Percentiles rank a stretch among this genome's conserved stretches.
Conservation (phyloP, 2,329 filamentous ascomycete genomes). For the Aspergillus pseudotamarii region DNA sequence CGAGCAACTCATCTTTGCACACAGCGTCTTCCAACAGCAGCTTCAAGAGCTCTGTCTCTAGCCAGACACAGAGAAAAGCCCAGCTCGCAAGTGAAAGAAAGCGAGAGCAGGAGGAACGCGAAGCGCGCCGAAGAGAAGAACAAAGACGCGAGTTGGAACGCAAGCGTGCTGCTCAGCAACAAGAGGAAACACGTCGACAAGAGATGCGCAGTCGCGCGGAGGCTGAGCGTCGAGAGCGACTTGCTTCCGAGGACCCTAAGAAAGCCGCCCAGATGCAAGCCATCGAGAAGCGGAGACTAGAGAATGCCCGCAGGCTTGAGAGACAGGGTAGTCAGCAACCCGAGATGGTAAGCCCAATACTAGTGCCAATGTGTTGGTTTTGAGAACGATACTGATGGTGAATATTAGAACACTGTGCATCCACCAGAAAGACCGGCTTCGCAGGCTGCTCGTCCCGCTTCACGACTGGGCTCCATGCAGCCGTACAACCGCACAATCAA, state of each 20-base stretch:
- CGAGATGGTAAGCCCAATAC: slow-evolving; percentile 39
- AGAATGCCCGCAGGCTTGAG: slow-evolving; percentile 49
- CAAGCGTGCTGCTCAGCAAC: slow-evolving; percentile 63
- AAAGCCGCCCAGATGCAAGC: slow-evolving; percentile 66
- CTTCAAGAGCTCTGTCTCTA: slow-evolving; percentile 66
- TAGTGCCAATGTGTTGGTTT: not conserved
- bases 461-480: slow-evolving; percentile 50
- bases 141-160: slow-evolving; percentile 80
- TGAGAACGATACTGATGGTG: slow-evolving; percentile 6
- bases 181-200: slow-evolving; percentile 64
- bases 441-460: slow-evolving; percentile 52
- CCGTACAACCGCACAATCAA: slow-evolving; percentile 65
- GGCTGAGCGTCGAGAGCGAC: slow-evolving; percentile 51
- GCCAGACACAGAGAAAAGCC: slow-evolving; percentile 67
- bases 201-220: slow-evolving; percentile 64
- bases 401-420: slow-evolving; percentile 25
- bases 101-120: slow-evolving; percentile 81
- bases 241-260: slow-evolving; percentile 62
- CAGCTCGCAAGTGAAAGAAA: slow-evolving; percentile 76
- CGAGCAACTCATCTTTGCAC: slow-evolving; percentile 68
- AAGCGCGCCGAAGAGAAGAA: slow-evolving; percentile 76
- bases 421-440: slow-evolving; percentile 34
- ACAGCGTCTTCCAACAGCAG: slow-evolving; percentile 55
- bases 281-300: slow-evolving; percentile 55
- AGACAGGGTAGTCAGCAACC: slow-evolving; percentile 48